Percentiles rank a stretch among this genome's conserved stretches.
Conservation (phyloP, 2,329 filamentous ascomycete genomes). For the Nectriaceae sp. region DNA sequence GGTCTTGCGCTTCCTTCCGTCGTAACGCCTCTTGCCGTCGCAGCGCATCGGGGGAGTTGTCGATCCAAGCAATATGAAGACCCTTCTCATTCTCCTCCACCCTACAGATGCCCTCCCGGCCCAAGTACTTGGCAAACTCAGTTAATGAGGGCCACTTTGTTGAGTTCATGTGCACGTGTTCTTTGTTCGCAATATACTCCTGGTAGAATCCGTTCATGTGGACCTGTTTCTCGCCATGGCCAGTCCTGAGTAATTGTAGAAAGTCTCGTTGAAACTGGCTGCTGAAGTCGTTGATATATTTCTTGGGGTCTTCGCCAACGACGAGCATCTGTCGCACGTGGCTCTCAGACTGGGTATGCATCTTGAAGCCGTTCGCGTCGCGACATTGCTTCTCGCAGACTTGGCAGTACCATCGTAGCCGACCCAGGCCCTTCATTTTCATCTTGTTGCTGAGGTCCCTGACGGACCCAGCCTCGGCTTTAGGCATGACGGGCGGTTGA, state of each 20-base stretch:
- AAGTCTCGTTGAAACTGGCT: constrained; percentile 83
- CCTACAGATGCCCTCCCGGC: constrained; percentile 81
- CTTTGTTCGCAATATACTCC: constrained; percentile 83
- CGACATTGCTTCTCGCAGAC: constrained; percentile 67
- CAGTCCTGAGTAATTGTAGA: constrained; percentile 72
- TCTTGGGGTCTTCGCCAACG: constrained; percentile 84
- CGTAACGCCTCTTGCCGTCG: constrained; percentile 77
- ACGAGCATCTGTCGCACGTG: constrained; percentile 88
- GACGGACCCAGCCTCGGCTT: constrained; percentile 89
- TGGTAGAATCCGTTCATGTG: constrained; percentile 94
- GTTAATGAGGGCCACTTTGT: constrained; percentile 87
- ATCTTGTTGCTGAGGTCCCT: constrained; percentile 90
- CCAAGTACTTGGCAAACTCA: constrained; percentile 86
- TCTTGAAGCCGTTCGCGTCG: constrained; percentile 90
- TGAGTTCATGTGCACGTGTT: constrained; percentile 92
- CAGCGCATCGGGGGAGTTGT: constrained; percentile 85
- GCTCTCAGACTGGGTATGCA: constrained; percentile 80
- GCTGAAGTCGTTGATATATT: constrained; percentile 80
- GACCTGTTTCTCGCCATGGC: constrained; percentile 88
- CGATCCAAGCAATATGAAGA: constrained; percentile 85
- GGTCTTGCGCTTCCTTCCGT: constrained; percentile 83
- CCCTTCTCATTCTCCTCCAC: constrained; percentile 91
- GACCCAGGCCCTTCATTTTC: constrained; percentile 76
- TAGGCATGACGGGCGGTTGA: constrained; percentile 67
- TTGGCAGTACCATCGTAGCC: constrained; percentile 89